Base-by-base conservation (phyloP, 352 stramenopile genomes). In the Thalassiosira hispida region DNA sequence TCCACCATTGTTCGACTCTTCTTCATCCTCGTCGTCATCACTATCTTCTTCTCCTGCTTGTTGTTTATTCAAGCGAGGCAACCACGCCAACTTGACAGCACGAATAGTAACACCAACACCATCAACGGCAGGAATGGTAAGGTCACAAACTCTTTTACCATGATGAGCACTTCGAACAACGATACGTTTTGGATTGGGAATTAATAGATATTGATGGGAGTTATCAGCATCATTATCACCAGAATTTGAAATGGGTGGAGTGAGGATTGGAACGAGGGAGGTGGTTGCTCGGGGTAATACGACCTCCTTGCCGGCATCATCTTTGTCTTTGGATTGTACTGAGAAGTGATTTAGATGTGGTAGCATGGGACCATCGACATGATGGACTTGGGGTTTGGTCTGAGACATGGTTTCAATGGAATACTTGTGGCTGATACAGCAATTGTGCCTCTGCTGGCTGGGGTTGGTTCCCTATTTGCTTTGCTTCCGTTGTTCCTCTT, bases 261-360 rank as follows among this genome's bases (percentile, higher is more conserved):
- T 77, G 25, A 85, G 46, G 7, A 72, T 73, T 18, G 77, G 77
- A n/a, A 80, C 70, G n/a, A 85, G 71, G 7, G 77, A 81, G 22
- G 69, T 65, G 1, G 62, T 62, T 16, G 52, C 11, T 49, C 11
- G 25, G 1, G 44, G 44, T 38, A 46, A 38, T 3, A 16, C 9
- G 5, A n/a, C n/a, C n/a, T n/a, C n/a, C n/a, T n/a, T n/a, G n/a
- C n/a, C n/a, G n/a, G n/a, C n/a, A n/a, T n/a, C n/a, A n/a, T 42
- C 4, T 4, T 49, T 12, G 40, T 20, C 11, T 31, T 29, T 2
- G 12, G 35, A 49, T 6, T n/a, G 46, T 7, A 14, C 22, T 31
- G 38, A 18, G 20, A 35, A 55, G 14, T 38, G 71, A 46, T 63
- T 40, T 9, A 79, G 49, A 20, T 84, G 76, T 20, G 76, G 76